phyloP scores from a whole-genome alignment of 2,329 filamentous ascomycete species.

The Xylariales sp. region DNA sequence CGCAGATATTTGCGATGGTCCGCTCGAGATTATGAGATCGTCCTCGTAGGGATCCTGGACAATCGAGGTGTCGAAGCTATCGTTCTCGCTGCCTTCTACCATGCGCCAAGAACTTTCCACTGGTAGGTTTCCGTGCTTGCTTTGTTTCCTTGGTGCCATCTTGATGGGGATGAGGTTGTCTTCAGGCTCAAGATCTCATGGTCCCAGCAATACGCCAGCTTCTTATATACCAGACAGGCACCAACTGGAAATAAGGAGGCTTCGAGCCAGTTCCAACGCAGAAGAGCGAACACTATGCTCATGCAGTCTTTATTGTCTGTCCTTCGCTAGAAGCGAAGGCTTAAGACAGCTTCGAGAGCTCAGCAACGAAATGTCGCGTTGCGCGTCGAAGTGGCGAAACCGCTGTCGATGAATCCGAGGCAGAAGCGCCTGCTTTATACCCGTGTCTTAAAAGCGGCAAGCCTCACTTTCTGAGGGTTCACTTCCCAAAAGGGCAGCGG shows the following conservation, averaged over 20 bases:
- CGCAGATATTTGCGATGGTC: constrained; percentile 41
- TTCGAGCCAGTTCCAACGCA: no score
- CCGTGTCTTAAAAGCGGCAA: background rate
- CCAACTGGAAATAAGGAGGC: no score
- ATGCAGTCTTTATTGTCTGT: no score
- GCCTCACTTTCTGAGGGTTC: constrained; percentile 4
- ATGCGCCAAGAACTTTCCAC: constrained; percentile 57
- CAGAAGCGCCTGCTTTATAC: constrained; percentile 6
- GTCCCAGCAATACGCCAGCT: no score
- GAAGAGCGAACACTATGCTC: no score
- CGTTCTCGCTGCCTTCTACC: constrained; percentile 54
- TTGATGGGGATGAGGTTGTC: background rate
- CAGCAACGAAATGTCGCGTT: constrained; percentile 9
- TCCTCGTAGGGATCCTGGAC: constrained; percentile 40
- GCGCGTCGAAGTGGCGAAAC: constrained; percentile 9
- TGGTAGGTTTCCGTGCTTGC: constrained; percentile 25
- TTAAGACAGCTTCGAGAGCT: constrained; percentile 1
- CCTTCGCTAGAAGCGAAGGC: no score
- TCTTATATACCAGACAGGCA: no score
- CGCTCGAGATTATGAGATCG: constrained; percentile 35
- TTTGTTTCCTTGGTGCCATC: constrained; percentile 15
- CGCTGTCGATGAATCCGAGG: background rate
- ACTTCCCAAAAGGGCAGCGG: background rate
- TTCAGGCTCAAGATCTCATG: no score
- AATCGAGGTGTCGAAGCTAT: constrained; percentile 55